phyloP scores from a whole-genome alignment of 306 rosid species.

The Acacia melanoxylon region DNA sequence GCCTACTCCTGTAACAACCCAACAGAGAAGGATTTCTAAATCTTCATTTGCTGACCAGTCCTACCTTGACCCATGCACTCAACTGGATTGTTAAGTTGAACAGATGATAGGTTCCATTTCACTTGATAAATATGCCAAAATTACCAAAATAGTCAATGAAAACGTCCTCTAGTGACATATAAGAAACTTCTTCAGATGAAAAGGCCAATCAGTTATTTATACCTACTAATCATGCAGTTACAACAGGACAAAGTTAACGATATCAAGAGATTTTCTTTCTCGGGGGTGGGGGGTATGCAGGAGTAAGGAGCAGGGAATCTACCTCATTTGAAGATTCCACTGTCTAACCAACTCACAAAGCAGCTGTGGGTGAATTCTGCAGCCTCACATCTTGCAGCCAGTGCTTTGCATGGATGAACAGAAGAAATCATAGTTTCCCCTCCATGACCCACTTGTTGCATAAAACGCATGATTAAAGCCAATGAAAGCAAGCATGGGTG shows the following conservation, averaged over 20 bases:
- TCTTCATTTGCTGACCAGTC: conserved; percentile 26
- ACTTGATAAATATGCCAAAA: conserved; percentile 31
- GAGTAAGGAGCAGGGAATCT: conserved; percentile 47
- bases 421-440: conserved; percentile 46
- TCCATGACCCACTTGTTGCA: conserved; percentile 52
- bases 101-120: conserved; percentile 38
- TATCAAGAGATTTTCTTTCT: conserved; percentile 19
- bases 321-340: conserved; percentile 69
- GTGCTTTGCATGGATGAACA: conserved; percentile 48
- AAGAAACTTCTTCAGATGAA: conserved; percentile 23
- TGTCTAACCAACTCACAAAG: conserved; percentile 48
- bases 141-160: conserved; percentile 24
- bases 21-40: not conserved
- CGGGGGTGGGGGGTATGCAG: conserved; percentile 8
- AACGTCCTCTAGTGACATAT: conserved; percentile 3
- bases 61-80: conserved; percentile 27
- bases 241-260: conserved; percentile 24
- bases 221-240: not conserved
- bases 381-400: conserved; percentile 66
- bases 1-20: conserved; percentile 21
- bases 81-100: conserved; percentile 22
- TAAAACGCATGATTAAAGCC: conserved; percentile 43
- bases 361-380: conserved; percentile 53
- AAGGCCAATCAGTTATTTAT: not conserved
- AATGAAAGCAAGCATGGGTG: conserved; percentile 46